Evolutionary conservation across 1,139 yeast genomes (phyloP).

Genomic region (Hansenula lynferdii): DNA sequence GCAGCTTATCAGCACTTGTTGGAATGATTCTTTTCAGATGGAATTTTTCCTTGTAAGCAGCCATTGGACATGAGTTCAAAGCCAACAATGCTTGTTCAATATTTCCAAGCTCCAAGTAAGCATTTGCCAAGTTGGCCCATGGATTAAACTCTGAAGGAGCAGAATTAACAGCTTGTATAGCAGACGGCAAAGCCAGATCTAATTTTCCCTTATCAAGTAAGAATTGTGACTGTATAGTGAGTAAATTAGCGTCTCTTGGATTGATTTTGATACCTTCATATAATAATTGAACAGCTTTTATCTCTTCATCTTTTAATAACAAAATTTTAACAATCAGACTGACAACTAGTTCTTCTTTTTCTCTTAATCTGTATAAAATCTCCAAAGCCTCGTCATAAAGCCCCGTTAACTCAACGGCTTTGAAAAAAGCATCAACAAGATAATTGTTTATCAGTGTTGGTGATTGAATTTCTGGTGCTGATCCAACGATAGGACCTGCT

Average conservation of each 20-base stretch:
- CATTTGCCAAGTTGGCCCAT: conserved; percentile 80
- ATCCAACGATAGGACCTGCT: conserved; percentile 61
- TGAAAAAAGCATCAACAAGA: conserved; percentile 76
- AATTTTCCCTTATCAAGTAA: conserved; percentile 63
- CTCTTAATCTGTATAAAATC: conserved; percentile 45
- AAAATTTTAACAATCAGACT: conserved; percentile 63
- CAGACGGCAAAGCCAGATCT: conserved; percentile 74
- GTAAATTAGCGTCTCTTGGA: conserved; percentile 58
- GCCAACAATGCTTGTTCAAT: conserved; percentile 83
- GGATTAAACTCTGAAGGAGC: conserved; percentile 90
- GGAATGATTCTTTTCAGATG: conserved; percentile 38
- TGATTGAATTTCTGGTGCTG: conserved; percentile 59
- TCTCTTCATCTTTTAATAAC: conserved; percentile 68
- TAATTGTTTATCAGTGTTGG: conserved; percentile 68
- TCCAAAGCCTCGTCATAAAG: conserved; percentile 58
- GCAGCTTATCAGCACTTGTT: conserved; percentile 55
- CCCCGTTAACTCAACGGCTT: conserved; percentile 66
- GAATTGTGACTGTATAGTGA: conserved; percentile 65
- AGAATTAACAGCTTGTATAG: conserved; percentile 77
- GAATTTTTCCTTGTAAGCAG: conserved; percentile 74
- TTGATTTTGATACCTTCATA: conserved; percentile 52
- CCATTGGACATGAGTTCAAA: conserved; percentile 93
- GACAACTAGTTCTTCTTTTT: conserved; percentile 46
- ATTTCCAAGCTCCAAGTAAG: conserved; percentile 72
- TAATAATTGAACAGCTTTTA: conserved; percentile 68